Conservation (phyloP, 129 eudicot genomes). For the Pseudognaphalium luteoalbum region DNA sequence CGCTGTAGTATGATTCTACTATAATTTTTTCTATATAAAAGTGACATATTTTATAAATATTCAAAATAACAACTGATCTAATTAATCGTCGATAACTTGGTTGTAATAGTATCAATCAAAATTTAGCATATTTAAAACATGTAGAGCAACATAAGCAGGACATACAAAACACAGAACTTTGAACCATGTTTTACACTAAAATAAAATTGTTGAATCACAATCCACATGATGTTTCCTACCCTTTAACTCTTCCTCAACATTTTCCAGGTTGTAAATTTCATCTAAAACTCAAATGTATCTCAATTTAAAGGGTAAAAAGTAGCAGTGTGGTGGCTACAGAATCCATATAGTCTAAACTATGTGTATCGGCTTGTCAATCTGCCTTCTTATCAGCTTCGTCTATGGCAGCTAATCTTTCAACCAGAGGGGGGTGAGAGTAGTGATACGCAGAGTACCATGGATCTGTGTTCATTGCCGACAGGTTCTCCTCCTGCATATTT, state of each 20-base stretch:
- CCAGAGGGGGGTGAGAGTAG: conserved; percentile 96
- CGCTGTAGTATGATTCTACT: too few species aligned
- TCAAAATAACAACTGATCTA: not conserved
- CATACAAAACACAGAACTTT: not conserved
- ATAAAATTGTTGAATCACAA: conserved; percentile 10
- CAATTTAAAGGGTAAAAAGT: conserved; percentile 20
- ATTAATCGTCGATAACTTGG: not conserved
- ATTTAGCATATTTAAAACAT: not conserved
- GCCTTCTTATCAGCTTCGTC: conserved; percentile 74
- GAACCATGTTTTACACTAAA: conserved; percentile 19
- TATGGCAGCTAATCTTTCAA: conserved; percentile 89
- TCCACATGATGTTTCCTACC: conserved; percentile 25
- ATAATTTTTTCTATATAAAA: too few species aligned
- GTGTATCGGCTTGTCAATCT: conserved; percentile 42
- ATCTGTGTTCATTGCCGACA: conserved; percentile 95
- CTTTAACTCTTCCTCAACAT: conserved; percentile 18
- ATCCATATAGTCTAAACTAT: conserved; percentile 13
- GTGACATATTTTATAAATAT: too few species aligned
- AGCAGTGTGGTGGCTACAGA: conserved; percentile 6
- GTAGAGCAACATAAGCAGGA: not conserved
- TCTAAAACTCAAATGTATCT: not conserved
- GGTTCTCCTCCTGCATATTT: conserved; percentile 75
- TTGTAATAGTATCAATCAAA: not conserved
- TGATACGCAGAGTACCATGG: conserved; percentile 98
- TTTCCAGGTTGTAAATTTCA: conserved; percentile 20